A percentile compares a stretch with the other conserved stretches of the same genome.
These are phyloP conservation scores for Ogataea ganodermae DNA, from an alignment of 805 yeast genomes.

Conservation along the genomic window DNA sequence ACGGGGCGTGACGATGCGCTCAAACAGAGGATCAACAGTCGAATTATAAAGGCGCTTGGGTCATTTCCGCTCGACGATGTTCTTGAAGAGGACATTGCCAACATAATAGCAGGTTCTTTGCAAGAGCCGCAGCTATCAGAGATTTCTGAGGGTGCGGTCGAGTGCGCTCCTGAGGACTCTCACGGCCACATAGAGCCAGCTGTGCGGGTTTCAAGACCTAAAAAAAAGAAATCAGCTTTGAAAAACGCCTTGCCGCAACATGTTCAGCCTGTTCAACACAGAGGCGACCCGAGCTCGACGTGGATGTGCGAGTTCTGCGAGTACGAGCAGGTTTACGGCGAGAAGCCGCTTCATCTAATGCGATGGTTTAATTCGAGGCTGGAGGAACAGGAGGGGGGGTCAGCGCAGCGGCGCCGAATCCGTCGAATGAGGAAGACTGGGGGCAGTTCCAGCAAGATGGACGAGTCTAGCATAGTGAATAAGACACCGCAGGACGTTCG, in stretches of 20 bases:
- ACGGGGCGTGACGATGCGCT: conserved; percentile 20
- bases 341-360: conserved; percentile 45
- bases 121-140: conserved; percentile 5
- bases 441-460: neutral
- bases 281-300: conserved; percentile 21
- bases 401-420: conserved; percentile 19
- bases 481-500: neutral
- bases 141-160: neutral
- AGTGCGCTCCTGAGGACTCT: neutral
- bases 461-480: neutral
- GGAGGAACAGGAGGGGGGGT: conserved; percentile 33
- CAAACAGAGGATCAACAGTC: conserved; percentile 23
- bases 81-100: conserved; percentile 23
- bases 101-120: conserved; percentile 21
- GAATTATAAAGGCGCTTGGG: conserved; percentile 28
- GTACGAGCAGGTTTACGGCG: conserved; percentile 49
- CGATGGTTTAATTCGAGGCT: conserved; percentile 45
- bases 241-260: conserved; percentile 11
- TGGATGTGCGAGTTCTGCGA: conserved; percentile 50
- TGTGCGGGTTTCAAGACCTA: neutral
- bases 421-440: conserved; percentile 10
- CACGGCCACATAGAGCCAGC: neutral
- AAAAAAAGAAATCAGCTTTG: conserved; percentile 16
- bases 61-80: conserved; percentile 25
- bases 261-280: neutral